Base-by-base conservation (phyloP, 2,329 filamentous ascomycete genomes). In the Cladophialophora yegresii region DNA sequence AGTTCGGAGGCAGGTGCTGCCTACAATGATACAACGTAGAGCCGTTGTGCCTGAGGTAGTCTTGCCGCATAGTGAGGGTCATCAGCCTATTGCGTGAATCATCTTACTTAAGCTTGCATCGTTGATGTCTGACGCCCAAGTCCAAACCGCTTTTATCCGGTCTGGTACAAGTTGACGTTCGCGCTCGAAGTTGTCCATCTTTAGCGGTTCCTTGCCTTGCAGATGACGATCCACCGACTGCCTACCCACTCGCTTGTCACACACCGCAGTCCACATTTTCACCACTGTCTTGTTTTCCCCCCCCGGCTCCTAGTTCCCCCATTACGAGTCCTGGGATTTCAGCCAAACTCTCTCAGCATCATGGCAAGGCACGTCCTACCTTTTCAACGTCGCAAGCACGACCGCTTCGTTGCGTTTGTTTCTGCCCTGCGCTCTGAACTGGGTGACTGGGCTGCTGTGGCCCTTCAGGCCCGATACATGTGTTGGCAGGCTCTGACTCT, bases 191-290 rank as follows among this genome's bases (percentile, higher is more conserved):
- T 43, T 23, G 12, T 58, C 45, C 55, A 30, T 49, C 30, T 49
- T 49, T 58, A 58, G 55, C 55, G 55, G 23, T 59, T 59, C 45
- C 45, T 36, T 59, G 57, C 57, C 57, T 59, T 59, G 57, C 47
- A 59, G 57, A 30, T 32, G 47, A 50, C 23, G 55, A 58, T 58
- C 55, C 40, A 58, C 55, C 13, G 55, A 33, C 55, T 49, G n/a
- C 20, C 28, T 51, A 36, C 51, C 28, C 26, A 54, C 30, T 28
- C 51, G 30, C 51, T 30, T 54, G 26, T 54, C 51, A 30, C 51
- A 54, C 16, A 33, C 51, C 51, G 51, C 51, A 51, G 26, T 20
- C 51, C 30, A 54, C 51, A 54, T 33, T 54, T 54, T 36, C 26
- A 36, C 51, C 30, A 54, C 51, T 54, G 26, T 16, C 26, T 9